Base-by-base conservation (phyloP, 78 protist species). In the Planoprotostelium fungivorum region DNA sequence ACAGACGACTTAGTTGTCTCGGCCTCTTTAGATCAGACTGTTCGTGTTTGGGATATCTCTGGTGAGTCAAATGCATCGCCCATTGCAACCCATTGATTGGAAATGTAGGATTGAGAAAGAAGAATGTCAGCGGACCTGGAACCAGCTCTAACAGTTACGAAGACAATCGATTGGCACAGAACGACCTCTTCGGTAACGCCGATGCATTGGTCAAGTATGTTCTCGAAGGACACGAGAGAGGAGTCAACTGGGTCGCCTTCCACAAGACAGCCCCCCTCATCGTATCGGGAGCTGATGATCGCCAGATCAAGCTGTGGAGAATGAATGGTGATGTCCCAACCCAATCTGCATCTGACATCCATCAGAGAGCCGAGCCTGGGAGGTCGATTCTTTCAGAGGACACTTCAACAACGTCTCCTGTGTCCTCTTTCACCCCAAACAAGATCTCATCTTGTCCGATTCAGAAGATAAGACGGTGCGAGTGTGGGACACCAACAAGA, bases 231-330 rank as follows among this genome's bases (percentile, higher is more conserved):
- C 98, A 96, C 63, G 98, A 96, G 91, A 94, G 98, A 87, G 98
- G 99, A n/a, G 99, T 99, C 51, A 99, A 99, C 95, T 99, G 99
- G 99, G 99, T 98, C 9, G 38, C 98, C 34, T 99, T 99, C 97
- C 99, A 99, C 95, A 99, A 97, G 73, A 83, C 98, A 28, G 90
- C 90, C 88, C 99, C 99, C 51, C 93, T 94, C 87, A 96, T 98
- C 31, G 98, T 98, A 29, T 97, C 99, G 0, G 99, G 98, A 23
- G 97, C 99, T 0, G 99, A 99, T 63, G 99, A 99, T 89, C 92
- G 98, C 29, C 94, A 93, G 34, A 96, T 99, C 85, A 97, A 97
- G 94, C 88, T 98, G n/a, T 98, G 99, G 99, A 87, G 98, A 23
- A 92, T 93, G 96, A 96, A 96, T 86, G 99, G 94, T 35, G 88